Percentiles rank a stretch among this genome's conserved stretches.
phyloP scores from a whole-genome alignment of 1,284 basidiomycete genomes.

The Leccinum variabile region DNA sequence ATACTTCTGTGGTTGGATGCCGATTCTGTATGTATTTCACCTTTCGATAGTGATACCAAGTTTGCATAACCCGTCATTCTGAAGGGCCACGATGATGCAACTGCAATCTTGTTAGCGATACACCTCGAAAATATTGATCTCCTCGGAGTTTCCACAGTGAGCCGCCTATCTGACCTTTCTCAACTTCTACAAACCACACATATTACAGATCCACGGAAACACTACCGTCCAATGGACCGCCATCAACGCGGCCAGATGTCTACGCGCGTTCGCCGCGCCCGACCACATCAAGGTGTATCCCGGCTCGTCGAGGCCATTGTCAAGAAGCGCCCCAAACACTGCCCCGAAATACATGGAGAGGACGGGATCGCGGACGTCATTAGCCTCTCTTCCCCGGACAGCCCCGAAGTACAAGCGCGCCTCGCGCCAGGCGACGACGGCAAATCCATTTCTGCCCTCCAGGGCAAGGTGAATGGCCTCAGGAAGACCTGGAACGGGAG shows the following conservation, averaged over 20 bases:
- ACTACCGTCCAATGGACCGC: slow-evolving; percentile 61
- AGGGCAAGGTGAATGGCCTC: slow-evolving; percentile 64
- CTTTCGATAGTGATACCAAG: neutral
- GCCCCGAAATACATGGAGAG: slow-evolving; percentile 75
- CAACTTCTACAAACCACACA: neutral
- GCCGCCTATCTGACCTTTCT: slow-evolving; percentile 10
- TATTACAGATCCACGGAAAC: slow-evolving; percentile 72
- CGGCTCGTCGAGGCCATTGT: slow-evolving; percentile 58
- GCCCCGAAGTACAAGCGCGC: slow-evolving; percentile 48
- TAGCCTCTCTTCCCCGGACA: slow-evolving; percentile 55
- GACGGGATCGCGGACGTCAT: slow-evolving; percentile 82
- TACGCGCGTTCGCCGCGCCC: slow-evolving; percentile 67
- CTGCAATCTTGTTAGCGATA: slow-evolving; percentile 73
- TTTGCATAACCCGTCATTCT: slow-evolving; percentile 3
- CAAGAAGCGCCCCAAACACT: slow-evolving; percentile 48
- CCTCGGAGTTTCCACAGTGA: slow-evolving; percentile 78
- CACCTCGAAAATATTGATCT: slow-evolving; percentile 63
- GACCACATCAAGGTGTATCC: slow-evolving; percentile 54
- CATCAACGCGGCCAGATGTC: slow-evolving; percentile 70
- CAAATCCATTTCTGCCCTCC: slow-evolving; percentile 50
- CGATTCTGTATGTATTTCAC: slow-evolving; percentile 46
- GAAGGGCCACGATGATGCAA: slow-evolving; percentile 85
- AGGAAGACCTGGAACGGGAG: slow-evolving; percentile 55
- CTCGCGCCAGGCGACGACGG: slow-evolving; percentile 45
- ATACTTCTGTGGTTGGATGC: slow-evolving; percentile 52